Percentiles rank a stretch among this genome's conserved stretches.
Conservation (phyloP, 495 filamentous ascomycete genomes). For the Penicillium bialowiezense region DNA sequence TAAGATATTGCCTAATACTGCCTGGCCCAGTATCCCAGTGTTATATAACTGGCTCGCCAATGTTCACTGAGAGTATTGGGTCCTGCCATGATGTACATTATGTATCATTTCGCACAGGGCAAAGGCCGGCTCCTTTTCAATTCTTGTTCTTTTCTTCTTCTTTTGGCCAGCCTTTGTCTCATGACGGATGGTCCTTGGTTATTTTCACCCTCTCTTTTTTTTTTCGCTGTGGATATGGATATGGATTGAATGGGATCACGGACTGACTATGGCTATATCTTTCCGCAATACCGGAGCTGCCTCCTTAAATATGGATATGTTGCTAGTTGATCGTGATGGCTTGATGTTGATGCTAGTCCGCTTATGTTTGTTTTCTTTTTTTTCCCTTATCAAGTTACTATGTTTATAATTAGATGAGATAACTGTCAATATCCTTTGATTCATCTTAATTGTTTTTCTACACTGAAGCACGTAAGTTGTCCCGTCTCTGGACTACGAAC, state of each 20-base stretch:
- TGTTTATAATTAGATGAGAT: conserved; percentile 5
- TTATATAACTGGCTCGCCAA: background rate
- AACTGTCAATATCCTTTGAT: conserved; percentile 1
- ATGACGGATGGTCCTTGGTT: background rate
- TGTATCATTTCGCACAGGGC: conserved; percentile 5
- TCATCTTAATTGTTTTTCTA: no score
- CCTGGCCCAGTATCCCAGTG: background rate
- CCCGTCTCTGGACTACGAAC: no score
- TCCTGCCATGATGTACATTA: conserved; percentile 2
- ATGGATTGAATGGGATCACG: background rate
- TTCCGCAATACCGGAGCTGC: background rate
- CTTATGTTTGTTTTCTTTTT: background rate
- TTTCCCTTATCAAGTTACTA: background rate
- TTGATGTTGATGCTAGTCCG: background rate
- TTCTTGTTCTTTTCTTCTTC: background rate
- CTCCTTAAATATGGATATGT: background rate
- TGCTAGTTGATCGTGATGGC: background rate
- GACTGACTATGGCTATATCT: background rate
- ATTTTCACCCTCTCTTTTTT: background rate
- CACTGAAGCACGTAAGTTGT: no score
- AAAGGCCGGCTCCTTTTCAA: conserved; percentile 11
- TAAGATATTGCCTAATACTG: conserved; percentile 25
- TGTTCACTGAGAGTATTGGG: background rate
- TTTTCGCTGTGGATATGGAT: background rate
- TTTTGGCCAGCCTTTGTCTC: background rate